Conservation (phyloP, 495 filamentous ascomycete species). For the Sporormia fimetaria region DNA sequence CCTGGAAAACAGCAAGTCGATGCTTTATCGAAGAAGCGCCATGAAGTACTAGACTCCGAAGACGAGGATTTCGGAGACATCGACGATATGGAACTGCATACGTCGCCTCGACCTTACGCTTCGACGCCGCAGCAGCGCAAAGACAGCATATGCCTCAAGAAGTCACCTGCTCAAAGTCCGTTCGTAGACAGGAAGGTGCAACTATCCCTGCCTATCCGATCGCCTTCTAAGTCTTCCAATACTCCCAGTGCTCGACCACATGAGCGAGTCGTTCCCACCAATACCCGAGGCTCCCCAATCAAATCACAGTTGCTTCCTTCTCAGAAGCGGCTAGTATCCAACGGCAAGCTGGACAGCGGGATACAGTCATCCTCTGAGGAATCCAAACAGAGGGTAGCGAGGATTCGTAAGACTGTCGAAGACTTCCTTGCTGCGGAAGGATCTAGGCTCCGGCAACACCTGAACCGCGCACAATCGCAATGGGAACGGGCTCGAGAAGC, state of each 20-base stretch:
- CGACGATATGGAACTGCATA: slow-evolving; percentile 10
- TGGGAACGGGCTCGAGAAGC: slow-evolving; percentile 8
- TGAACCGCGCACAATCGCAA: neutral
- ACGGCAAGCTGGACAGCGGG: too few relatives aligned
- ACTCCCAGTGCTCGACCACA: neutral
- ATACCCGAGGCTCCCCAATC: too few relatives aligned
- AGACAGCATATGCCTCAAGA: too few relatives aligned
- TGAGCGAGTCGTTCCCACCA: neutral
- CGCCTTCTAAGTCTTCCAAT: slow-evolving; percentile 3
- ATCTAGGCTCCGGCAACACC: slow-evolving; percentile 1
- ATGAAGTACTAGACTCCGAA: slow-evolving; percentile 16
- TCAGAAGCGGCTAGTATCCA: too few relatives aligned
- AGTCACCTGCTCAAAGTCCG: neutral
- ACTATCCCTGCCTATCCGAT: slow-evolving; percentile 7
- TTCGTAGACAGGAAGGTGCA: neutral
- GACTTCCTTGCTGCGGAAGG: slow-evolving; percentile 8
- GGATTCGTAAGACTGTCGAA: slow-evolving; percentile 6
- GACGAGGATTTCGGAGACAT: slow-evolving; percentile 13
- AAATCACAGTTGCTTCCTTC: too few relatives aligned
- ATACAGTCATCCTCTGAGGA: slow-evolving; percentile 1
- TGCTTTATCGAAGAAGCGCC: too few relatives aligned
- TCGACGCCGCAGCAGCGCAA: too few relatives aligned
- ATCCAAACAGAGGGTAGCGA: slow-evolving; percentile 4
- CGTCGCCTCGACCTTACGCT: neutral
- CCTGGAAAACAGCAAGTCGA: slow-evolving; percentile 1